Evolutionary conservation across 257 asterid species (phyloP), one percentile per base, ranked within the genome.

Genomic region (Solanum chiquidenum): DNA sequence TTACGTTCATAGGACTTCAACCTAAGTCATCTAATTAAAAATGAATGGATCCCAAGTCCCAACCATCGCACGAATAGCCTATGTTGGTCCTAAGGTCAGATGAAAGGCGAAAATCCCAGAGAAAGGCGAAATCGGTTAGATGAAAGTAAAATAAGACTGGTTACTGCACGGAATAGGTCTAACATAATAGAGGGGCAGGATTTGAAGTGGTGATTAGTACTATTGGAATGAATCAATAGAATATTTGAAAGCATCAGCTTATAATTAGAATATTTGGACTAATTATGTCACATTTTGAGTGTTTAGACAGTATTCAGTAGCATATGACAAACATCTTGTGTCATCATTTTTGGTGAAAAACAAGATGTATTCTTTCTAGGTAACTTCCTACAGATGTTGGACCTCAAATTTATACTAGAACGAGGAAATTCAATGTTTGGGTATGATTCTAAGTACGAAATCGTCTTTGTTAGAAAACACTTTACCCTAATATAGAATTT

Each of bases 391-490:
- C 64, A 55, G 1, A 55, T 55, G 64, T 55, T 55, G 64, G n/a
- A 55, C 23, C 64, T 55, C 44, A 72, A 31, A 33, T 33, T 18
- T 72, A 16, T 18, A 18, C 37, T 2, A 33, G 79, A 33, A 33
- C 0, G 42, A 16, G 27, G 79, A 72, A 72, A 72, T 72, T 31
- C 44, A 31, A 60, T 7, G 27, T 21, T 21, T 4, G 13, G 14
- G 29, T 9, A 9, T 10, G 12, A 62, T n/a, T 62, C 7, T 11
- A 49, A 8, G 23, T 20, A n/a, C 0, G 0, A 62, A 62, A 62
- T 62, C 7, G 1, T 2, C 6, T 23, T 23, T 23, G 6, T 23
- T 62, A 62, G 0, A 0, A 60, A 60, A 0, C 27, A 9, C 2
- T 60, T 60, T 60, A 60, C 6, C 6, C 3, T 0, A 9, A 21